Percentiles rank a stretch among this genome's conserved stretches.
These are phyloP conservation scores for Didymella lethalis DNA, from an alignment of 2,329 filamentous ascomycete species.

Conservation along the genomic window DNA sequence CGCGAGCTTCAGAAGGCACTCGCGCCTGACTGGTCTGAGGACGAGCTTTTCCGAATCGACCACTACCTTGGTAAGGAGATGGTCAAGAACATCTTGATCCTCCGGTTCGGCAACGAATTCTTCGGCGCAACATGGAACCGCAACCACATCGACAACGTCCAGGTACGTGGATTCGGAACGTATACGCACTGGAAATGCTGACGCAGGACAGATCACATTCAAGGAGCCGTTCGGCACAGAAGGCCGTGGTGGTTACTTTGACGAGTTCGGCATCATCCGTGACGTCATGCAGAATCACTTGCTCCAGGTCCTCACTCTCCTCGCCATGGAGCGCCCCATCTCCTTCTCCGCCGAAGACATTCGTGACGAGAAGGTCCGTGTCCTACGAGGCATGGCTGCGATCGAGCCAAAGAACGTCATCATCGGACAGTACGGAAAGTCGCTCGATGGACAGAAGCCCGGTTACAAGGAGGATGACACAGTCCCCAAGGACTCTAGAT, in stretches of 20 bases:
- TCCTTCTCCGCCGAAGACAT: constrained; percentile 99
- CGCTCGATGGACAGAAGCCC: constrained; percentile 93
- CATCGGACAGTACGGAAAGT: constrained; percentile 97
- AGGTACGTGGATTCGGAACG: constrained; percentile 57
- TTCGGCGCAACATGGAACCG: constrained; percentile 98
- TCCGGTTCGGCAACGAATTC: constrained; percentile 98
- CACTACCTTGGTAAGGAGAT: constrained; percentile 99
- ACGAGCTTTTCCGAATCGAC: constrained; percentile 98
- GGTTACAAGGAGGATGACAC: constrained; percentile 99
- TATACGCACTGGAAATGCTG: constrained; percentile 10
- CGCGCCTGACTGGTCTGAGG: constrained; percentile 97
- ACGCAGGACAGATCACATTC: constrained; percentile 78
- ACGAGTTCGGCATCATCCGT: constrained; percentile 98
- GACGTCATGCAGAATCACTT: constrained; percentile 99
- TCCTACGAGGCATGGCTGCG: constrained; percentile 88
- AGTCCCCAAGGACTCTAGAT: constrained; percentile 94
- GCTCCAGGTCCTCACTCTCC: constrained; percentile 91
- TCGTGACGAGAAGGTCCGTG: constrained; percentile 97
- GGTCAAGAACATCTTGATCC: constrained; percentile 99
- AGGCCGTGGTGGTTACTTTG: constrained; percentile 97
- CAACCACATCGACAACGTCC: constrained; percentile 98
- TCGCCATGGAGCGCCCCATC: constrained; percentile 98
- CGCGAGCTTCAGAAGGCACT: constrained; percentile 93
- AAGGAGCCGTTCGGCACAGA: constrained; percentile 99
- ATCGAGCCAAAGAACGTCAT: constrained; percentile 99